Evolutionary conservation across 129 eudicot species (phyloP), one percentile per base, ranked within the genome.

Genomic region (Centaurea solstitialis): DNA sequence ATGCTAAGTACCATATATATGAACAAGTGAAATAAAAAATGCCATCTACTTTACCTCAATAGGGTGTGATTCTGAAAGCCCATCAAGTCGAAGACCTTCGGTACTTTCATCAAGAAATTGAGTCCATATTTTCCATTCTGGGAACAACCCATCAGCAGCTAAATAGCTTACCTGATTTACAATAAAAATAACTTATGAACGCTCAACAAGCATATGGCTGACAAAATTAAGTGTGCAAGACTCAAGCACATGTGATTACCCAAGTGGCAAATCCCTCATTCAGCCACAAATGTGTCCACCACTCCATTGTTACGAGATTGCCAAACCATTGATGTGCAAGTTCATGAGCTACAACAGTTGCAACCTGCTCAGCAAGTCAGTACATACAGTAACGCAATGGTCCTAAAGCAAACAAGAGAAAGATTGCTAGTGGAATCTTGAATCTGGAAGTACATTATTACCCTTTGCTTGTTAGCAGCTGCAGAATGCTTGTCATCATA

Each of bases 271-370:
- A 96, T 70, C 99, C 99, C 85, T 96, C 99, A 76, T 93, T 96
- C 87, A 96, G 83, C 99, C 99, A 96, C 70, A 96, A 77, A 85
- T 93, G 97, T 3, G 99, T 96, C 99, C 98, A 96, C 99, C 99
- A 96, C 78, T 96, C 99, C 98, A 96, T 93, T 0, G 99, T 93
- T 43, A 96, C 99, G 76, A 96, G 98, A 90, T 96, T 96, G 59
- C 99, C 99, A 82, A 96, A 96, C 99, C 99, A 96, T 80, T 96
- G 99, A 73, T 96, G 99, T 53, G 98, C 98, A 84, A 96, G 93
- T 85, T 96, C 99, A 90, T 96, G 99, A 76, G 99, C 98, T 59
- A 96, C 97, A 76, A 92, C 97, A 79, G 89, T 87, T 70, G 98
- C 93, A 80, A 94, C 98, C 98, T 94, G 53, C 41, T 62, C 77